A percentile compares a stretch with the other conserved stretches of the same genome.
phyloP scores from a whole-genome alignment of 495 filamentous ascomycete genomes.

The Neurospora africana region DNA sequence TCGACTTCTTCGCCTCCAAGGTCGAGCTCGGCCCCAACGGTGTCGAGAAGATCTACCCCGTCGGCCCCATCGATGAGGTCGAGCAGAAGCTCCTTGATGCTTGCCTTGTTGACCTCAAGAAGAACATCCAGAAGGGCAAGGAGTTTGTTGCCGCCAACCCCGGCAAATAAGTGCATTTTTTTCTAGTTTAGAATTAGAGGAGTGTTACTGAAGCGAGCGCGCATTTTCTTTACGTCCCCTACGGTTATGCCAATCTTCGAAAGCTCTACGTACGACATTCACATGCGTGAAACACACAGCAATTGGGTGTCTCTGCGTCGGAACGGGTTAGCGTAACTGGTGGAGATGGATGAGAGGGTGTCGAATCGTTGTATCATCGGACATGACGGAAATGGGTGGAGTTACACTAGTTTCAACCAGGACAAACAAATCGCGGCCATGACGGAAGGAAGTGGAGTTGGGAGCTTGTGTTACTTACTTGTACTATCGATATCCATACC shows the following conservation, averaged over 20 bases:
- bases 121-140: conserved; percentile 53
- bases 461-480: not conserved
- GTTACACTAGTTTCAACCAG: not conserved
- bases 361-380: not conserved
- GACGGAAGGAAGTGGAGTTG: not conserved
- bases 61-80: conserved; percentile 70
- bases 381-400: not conserved
- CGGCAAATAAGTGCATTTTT: conserved; percentile 32
- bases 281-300: not conserved
- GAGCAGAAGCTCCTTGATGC: conserved; percentile 86
- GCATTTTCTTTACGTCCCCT: not conserved
- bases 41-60: conserved; percentile 79
- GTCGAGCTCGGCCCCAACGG: conserved; percentile 95
- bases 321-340: not conserved
- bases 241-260: not conserved
- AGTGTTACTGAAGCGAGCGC: not conserved
- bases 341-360: not conserved
- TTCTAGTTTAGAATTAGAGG: not conserved
- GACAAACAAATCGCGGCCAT: not conserved
- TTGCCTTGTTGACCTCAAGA: conserved; percentile 77
- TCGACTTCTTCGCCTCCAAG: conserved; percentile 88
- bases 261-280: not conserved
- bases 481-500: not conserved
- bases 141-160: conserved; percentile 43
- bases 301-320: not conserved